Base-by-base conservation (phyloP, 805 yeast species). In the Zygosaccharomyces bailii region DNA sequence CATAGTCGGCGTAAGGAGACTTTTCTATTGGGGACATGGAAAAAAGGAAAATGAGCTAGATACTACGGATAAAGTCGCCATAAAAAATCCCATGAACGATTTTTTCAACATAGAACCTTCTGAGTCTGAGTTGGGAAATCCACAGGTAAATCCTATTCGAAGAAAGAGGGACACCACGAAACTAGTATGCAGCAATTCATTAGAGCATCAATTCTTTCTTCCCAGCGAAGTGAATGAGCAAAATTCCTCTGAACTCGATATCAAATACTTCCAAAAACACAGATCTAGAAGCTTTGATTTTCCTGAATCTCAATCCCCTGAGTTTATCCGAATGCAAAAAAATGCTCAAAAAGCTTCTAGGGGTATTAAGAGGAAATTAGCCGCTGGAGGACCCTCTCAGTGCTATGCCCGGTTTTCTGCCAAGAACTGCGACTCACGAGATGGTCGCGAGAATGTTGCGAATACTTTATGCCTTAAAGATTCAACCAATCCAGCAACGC, bases 161-260 rank as follows among this genome's bases (percentile, higher is more conserved):
- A 24, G 33, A 14, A 37, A 37, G 11, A 37, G 40, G 25, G 40
- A 37, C 5, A 25, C 17, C 16, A 24, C 17, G 32, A 18, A 17
- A 37, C 10, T 37, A 14, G 21, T 37, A 21, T 37, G 27, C 5
- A 24, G 30, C 7, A 32, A 37, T 25, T 5, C 13, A 10, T n/a
- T 27, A 13, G 32, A 14, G 33, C 32, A 25, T 4, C 21, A 32
- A 2, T 37, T 37, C 20, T n/a, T 20, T 37, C 21, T 13, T 20
- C 25, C 30, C 20, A 37, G 24, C 3, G 40, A 37, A 17, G 17
- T 37, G 23, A 32, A 37, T 9, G 20, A 37, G 20, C 40, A 37
- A 20, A 13, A 25, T 16, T 13, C 16, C 2, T 25, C 25, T 11
- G 20, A n/a, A n/a, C n/a, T n/a, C n/a, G n/a, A n/a, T n/a, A n/a